Conservation (phyloP, 371 early-diverging fungal genomes). For the Rhizopus stolonifer region DNA sequence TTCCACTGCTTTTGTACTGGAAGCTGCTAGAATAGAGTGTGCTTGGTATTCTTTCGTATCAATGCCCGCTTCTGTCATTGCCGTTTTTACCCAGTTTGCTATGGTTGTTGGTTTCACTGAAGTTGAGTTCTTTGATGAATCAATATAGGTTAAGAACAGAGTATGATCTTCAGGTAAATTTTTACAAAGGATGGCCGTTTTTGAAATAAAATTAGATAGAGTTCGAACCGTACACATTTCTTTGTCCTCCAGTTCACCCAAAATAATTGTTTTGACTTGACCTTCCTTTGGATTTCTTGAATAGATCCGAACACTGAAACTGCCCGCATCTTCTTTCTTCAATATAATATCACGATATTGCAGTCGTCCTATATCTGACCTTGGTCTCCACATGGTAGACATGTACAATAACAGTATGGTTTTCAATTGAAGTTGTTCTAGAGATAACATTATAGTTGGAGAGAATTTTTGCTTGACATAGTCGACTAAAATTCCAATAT, state of each 20-base stretch:
- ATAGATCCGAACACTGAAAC: too few species aligned
- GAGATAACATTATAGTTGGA: background rate
- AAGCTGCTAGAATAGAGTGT: too few species aligned
- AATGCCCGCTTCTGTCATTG: slow-evolving; percentile 4
- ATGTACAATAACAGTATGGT: slow-evolving; percentile 10
- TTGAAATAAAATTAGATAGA: background rate
- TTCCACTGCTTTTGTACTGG: too few species aligned
- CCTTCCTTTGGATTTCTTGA: slow-evolving; percentile 11
- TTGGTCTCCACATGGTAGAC: slow-evolving; percentile 9
- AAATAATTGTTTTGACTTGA: background rate
- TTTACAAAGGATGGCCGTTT: background rate
- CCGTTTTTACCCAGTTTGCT: slow-evolving; percentile 7
- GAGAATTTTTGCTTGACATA: background rate
- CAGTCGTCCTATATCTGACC: slow-evolving; percentile 3
- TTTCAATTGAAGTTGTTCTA: slow-evolving; percentile 8
- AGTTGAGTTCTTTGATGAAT: background rate
- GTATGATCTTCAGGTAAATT: slow-evolving; percentile 10
- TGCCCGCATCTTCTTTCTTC: background rate
- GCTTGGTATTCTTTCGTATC: too few species aligned
- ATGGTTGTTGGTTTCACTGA: background rate
- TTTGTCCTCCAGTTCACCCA: background rate
- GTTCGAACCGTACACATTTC: slow-evolving; percentile 2
- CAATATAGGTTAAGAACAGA: slow-evolving; percentile 7
- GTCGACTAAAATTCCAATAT: background rate
- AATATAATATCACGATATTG: slow-evolving; percentile 3